phyloP scores from a whole-genome alignment of 306 rosid species.

The Lablab purpureus region DNA sequence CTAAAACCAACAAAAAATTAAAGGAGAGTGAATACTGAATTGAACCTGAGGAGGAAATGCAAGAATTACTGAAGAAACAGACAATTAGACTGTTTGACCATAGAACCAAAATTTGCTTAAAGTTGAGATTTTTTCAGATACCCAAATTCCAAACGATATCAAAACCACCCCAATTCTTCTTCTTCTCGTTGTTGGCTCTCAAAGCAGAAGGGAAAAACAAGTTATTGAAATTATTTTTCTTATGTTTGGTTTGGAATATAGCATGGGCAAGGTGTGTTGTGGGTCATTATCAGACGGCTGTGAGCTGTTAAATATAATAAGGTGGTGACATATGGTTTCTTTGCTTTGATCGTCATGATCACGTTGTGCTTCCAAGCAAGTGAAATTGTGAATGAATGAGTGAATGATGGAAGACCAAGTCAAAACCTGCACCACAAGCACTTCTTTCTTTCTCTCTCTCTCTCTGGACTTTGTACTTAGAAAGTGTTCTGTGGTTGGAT shows the following conservation, averaged over 20 bases:
- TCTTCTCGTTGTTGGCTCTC: conserved; percentile 33
- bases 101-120: conserved; percentile 21
- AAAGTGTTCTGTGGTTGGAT: conserved; percentile 7
- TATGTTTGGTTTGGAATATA: conserved; percentile 44
- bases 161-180: neutral
- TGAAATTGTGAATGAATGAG: neutral
- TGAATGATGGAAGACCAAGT: conserved; percentile 52
- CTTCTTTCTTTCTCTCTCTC: neutral
- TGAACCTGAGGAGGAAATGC: conserved; percentile 45
- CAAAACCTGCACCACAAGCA: conserved; percentile 24
- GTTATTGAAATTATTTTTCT: conserved; percentile 18
- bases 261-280: conserved; percentile 37
- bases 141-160: neutral
- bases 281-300: conserved; percentile 64
- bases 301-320: conserved; percentile 28
- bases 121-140: conserved; percentile 29
- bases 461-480: neutral
- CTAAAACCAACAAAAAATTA: neutral
- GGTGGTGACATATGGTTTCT: conserved; percentile 10
- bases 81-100: conserved; percentile 24
- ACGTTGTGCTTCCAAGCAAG: conserved; percentile 42
- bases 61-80: conserved; percentile 42
- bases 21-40: neutral
- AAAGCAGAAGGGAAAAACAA: conserved; percentile 34
- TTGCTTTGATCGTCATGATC: conserved; percentile 44